Conservation (phyloP, 495 filamentous ascomycete species). For the Podospora anserina region DNA sequence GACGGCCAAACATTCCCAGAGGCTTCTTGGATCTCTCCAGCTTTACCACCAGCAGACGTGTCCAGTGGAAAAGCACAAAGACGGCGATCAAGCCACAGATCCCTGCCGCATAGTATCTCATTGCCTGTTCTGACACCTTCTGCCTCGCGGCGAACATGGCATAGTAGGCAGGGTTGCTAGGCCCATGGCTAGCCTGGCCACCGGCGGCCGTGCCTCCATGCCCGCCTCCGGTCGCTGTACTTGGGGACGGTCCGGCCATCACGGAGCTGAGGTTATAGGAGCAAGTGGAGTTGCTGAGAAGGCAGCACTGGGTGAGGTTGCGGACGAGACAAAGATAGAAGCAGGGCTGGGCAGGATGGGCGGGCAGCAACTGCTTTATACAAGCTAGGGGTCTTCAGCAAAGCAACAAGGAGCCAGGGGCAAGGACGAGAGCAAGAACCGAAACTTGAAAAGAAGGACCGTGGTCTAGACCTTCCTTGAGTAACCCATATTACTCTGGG, state of each 20-base stretch:
- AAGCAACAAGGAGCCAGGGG: background rate
- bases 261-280: background rate
- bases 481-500: background rate
- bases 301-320: background rate
- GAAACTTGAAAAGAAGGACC: conserved; percentile 2
- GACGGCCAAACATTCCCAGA: conserved; percentile 19
- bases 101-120: conserved; percentile 44
- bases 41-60: conserved; percentile 32
- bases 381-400: background rate
- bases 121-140: conserved; percentile 32
- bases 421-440: conserved; percentile 5
- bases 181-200: conserved; percentile 19
- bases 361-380: conserved; percentile 18
- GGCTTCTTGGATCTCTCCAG: conserved; percentile 22
- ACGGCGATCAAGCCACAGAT: conserved; percentile 48
- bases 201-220: conserved; percentile 9
- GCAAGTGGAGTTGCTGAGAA: background rate
- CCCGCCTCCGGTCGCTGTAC: conserved; percentile 9
- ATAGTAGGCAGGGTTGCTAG: conserved; percentile 16
- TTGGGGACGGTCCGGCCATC: conserved; percentile 17
- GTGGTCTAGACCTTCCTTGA: conserved; percentile 29
- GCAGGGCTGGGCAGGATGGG: background rate
- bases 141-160: conserved; percentile 32
- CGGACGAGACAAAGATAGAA: background rate
- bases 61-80: conserved; percentile 51